Evolutionary conservation across 305 asterid genomes (phyloP), one percentile per base, ranked within the genome.

Genomic region (Withania somnifera): DNA sequence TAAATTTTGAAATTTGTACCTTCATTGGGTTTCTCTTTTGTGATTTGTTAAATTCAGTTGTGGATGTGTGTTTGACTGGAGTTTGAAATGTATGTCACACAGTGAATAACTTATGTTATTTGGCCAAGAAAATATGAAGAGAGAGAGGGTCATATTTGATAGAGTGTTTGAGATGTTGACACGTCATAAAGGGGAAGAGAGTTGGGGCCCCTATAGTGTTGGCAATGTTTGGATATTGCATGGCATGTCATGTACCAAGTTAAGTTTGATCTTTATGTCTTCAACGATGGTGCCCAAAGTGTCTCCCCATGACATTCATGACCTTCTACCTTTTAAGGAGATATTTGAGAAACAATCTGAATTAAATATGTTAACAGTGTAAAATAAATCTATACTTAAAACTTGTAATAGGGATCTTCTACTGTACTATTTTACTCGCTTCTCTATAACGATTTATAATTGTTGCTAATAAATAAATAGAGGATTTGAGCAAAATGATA

Each of bases 61-160:
- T 80, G 83, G 79, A 57, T 78, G 73, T 66, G 57, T 56, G 58
- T 73, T n/a, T 73, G 89, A 78, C 84, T 83, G 88, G 83, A 81
- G 83, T 71, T 82, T 89, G 57, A 85, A 71, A 42, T 42, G 82
- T 38, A 56, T 82, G 85, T 61, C n/a, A 61, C 32, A 58, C 71
- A 38, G 82, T 78, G 24, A 47, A 22, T 10, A 42, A 42, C 57
- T 71, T 13, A 26, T 71, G 38, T 0, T 60, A 45, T 22, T 26
- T 45, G 60, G 58, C 10, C 57, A 73, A 45, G 5, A 73, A 47
- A 26, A 73, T 26, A 8, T 73, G 42, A 8, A 50, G 57, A 52
- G 19, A 61, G 20, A 6, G 11, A n/a, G 15, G 69, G 42, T 73
- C 42, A 73, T 73, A 73, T 26, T 66, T 26, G 58, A 13, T 47